phyloP scores from a whole-genome alignment of 176 grass and related monocot genomes.

The Oryza coarctata region DNA sequence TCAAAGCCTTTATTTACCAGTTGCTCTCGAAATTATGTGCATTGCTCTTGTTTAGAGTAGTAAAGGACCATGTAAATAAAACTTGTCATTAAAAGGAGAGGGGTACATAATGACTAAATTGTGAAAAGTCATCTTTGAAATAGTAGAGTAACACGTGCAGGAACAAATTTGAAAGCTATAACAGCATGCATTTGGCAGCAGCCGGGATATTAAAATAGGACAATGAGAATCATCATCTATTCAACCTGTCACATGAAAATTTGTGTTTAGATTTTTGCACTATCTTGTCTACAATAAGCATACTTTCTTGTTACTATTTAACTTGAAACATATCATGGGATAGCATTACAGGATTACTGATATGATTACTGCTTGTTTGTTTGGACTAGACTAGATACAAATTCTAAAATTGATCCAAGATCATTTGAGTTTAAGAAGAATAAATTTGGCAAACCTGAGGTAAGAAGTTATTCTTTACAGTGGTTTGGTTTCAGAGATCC shows the following conservation, averaged over 20 bases:
- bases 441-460: slow-evolving; percentile 95
- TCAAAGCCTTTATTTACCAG: neutral
- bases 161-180: neutral
- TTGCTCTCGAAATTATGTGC: too few relatives aligned
- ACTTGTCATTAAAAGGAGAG: neutral
- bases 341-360: slow-evolving; percentile 28
- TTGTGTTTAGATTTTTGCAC: neutral
- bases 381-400: slow-evolving; percentile 85
- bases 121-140: neutral
- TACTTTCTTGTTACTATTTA: neutral
- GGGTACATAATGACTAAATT: neutral
- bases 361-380: slow-evolving; percentile 44
- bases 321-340: slow-evolving; percentile 12
- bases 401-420: slow-evolving; percentile 66
- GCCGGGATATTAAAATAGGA: neutral
- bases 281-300: slow-evolving; percentile 1
- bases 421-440: slow-evolving; percentile 88
- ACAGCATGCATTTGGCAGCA: neutral
- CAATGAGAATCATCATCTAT: neutral
- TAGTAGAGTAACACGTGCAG: neutral
- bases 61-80: neutral
- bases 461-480: slow-evolving; percentile 30
- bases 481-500: neutral
- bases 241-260: neutral
- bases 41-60: too few relatives aligned